phyloP scores from a whole-genome alignment of 176 grass and related monocot genomes.

The Eleusine coracana region DNA sequence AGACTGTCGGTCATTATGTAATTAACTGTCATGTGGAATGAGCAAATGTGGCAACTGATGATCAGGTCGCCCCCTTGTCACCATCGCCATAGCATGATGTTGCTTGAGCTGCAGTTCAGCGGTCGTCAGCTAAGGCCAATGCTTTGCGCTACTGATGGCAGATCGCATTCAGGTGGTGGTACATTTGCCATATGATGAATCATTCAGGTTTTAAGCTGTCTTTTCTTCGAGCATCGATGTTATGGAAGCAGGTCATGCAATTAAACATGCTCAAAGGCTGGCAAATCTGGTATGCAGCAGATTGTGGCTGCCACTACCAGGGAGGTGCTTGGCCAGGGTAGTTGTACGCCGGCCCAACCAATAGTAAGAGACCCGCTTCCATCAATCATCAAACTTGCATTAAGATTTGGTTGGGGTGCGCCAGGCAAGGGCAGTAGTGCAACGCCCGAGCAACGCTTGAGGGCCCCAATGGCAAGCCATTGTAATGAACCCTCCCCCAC shows the following conservation, averaged over 20 bases:
- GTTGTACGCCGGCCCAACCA: too few species aligned
- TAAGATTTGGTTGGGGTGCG: neutral
- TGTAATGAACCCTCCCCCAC: neutral
- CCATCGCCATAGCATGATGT: conserved; percentile 45
- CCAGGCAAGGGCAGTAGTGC: neutral
- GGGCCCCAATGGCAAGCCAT: neutral
- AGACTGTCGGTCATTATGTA: conserved; percentile 27
- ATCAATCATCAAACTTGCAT: neutral
- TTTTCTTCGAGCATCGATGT: neutral
- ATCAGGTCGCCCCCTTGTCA: neutral
- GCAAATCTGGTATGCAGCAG: too few species aligned
- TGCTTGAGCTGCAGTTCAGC: neutral
- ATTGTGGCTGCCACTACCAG: too few species aligned
- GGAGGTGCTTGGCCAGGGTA: too few species aligned
- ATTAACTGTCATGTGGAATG: conserved; percentile 32
- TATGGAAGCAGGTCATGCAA: too few species aligned
- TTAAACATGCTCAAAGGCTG: too few species aligned
- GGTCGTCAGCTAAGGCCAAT: too few species aligned
- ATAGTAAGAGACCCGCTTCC: too few species aligned
- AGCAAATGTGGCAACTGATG: neutral
- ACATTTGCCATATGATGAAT: conserved; percentile 44
- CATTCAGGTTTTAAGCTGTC: neutral
- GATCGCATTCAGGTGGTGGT: conserved; percentile 31
- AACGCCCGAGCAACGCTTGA: neutral
- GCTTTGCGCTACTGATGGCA: conserved; percentile 36